phyloP scores from a whole-genome alignment of 805 yeast species.

The Jamesozyma gamospora region DNA sequence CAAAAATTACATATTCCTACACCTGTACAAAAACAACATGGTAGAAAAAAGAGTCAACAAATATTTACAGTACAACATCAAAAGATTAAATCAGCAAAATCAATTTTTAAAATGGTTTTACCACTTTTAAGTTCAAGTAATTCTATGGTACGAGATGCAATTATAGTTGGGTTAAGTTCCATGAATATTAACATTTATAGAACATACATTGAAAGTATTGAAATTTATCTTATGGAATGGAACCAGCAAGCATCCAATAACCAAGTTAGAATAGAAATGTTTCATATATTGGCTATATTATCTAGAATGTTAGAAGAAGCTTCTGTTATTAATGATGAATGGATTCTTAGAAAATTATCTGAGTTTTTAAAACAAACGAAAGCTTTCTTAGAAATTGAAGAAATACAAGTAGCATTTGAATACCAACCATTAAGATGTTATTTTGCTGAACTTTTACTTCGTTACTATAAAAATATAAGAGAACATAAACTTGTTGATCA shows the following conservation, averaged over 20 bases:
- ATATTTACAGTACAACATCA: constrained; percentile 78
- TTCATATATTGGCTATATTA: constrained; percentile 67
- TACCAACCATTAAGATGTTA: constrained; percentile 72
- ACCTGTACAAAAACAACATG: constrained; percentile 43
- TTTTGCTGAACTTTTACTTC: constrained; percentile 74
- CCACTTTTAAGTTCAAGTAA: constrained; percentile 71
- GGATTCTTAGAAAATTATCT: constrained; percentile 57
- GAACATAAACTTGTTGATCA: constrained; percentile 32
- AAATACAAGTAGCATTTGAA: constrained; percentile 54
- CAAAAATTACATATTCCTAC: constrained; percentile 64
- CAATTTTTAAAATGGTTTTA: constrained; percentile 77
- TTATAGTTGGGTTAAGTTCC: constrained; percentile 81
- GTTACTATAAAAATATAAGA: constrained; percentile 51
- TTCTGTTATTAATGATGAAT: constrained; percentile 49
- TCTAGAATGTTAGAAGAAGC: constrained; percentile 48
- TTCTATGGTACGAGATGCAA: constrained; percentile 66
- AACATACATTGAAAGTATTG: constrained; percentile 69
- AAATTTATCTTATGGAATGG: constrained; percentile 50
- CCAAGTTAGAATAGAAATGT: constrained; percentile 56
- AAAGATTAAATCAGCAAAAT: constrained; percentile 83
- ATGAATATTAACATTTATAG: constrained; percentile 82
- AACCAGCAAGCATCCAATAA: constrained; percentile 35
- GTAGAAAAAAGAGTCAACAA: constrained; percentile 69
- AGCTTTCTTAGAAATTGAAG: constrained; percentile 43
- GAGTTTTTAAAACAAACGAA: constrained; percentile 54